Evolutionary conservation across 805 yeast species (phyloP).

Genomic region (Saturnispora besseyi): DNA sequence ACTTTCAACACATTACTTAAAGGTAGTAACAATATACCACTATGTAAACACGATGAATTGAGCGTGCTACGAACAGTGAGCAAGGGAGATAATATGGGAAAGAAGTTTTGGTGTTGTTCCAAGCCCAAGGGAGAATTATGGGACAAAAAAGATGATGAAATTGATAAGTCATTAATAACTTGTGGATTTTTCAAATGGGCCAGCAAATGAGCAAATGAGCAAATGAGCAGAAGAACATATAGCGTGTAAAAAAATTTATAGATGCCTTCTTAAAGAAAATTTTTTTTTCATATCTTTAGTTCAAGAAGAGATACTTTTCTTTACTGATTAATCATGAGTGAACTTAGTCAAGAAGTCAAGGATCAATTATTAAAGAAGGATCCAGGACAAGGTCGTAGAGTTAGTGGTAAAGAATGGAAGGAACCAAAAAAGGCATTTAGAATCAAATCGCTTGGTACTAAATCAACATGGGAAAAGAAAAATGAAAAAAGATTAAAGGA

Average conservation of each 20-base stretch:
- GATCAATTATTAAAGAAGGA: slow-evolving; percentile 8
- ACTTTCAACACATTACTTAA: slow-evolving; percentile 19
- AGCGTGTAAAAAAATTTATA: not conserved
- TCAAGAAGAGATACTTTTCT: not conserved
- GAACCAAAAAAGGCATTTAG: slow-evolving; percentile 58
- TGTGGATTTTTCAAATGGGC: slow-evolving; percentile 52
- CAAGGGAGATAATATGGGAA: slow-evolving; percentile 37
- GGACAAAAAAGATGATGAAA: slow-evolving; percentile 9
- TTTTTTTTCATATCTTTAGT: not conserved
- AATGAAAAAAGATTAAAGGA: slow-evolving; percentile 59
- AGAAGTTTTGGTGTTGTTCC: slow-evolving; percentile 47
- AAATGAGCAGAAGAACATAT: not conserved
- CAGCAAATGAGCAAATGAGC: slow-evolving; percentile 16
- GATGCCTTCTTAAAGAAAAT: not conserved
- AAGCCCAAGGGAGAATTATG: slow-evolving; percentile 25
- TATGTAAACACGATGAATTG: slow-evolving; percentile 40
- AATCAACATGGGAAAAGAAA: slow-evolving; percentile 55
- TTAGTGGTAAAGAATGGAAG: slow-evolving; percentile 56
- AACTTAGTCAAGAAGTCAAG: slow-evolving; percentile 1
- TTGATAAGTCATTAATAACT: slow-evolving; percentile 16
- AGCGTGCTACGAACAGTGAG: slow-evolving; percentile 39
- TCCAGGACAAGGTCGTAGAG: slow-evolving; percentile 24
- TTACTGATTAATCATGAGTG: slow-evolving; percentile 2
- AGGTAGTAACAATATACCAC: slow-evolving; percentile 25
- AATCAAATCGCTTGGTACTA: slow-evolving; percentile 51